Percentiles rank a stretch among this genome's conserved stretches.
Evolutionary conservation across 2,329 filamentous ascomycete species (phyloP).

Genomic region (Curvularia sp.): DNA sequence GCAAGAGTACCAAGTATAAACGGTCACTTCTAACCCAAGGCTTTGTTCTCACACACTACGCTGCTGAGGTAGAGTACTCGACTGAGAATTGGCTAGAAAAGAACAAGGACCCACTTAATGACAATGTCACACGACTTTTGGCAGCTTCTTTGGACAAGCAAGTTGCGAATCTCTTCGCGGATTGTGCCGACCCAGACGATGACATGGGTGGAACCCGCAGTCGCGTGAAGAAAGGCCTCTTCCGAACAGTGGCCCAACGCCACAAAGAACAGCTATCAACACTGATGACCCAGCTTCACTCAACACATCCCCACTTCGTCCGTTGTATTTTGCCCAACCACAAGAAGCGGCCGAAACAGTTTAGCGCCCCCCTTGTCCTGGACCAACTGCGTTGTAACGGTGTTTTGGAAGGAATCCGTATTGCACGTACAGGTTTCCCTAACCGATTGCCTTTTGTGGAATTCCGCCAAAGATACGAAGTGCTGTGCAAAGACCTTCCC

Average conservation of each 20-base stretch:
- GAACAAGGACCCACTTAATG: slow-evolving; percentile 98
- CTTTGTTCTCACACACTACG: slow-evolving; percentile 96
- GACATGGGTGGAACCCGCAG: slow-evolving; percentile 71
- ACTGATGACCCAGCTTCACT: slow-evolving; percentile 91
- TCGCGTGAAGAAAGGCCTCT: slow-evolving; percentile 94
- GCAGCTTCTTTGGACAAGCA: slow-evolving; percentile 83
- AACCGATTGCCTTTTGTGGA: slow-evolving; percentile 92
- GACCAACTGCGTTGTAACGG: slow-evolving; percentile 98
- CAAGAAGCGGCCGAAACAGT: slow-evolving; percentile 93
- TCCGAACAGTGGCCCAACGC: slow-evolving; percentile 93
- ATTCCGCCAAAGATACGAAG: slow-evolving; percentile 94
- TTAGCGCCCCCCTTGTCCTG: slow-evolving; percentile 88
- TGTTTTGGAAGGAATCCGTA: slow-evolving; percentile 97
- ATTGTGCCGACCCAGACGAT: slow-evolving; percentile 85
- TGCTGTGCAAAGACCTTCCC: slow-evolving; percentile 84
- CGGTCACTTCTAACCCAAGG: slow-evolving; percentile 86
- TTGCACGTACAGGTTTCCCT: slow-evolving; percentile 94
- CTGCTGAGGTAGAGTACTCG: slow-evolving; percentile 95
- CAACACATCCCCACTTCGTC: slow-evolving; percentile 97
- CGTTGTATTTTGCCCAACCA: slow-evolving; percentile 98
- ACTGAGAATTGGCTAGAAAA: slow-evolving; percentile 97
- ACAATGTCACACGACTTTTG: slow-evolving; percentile 91
- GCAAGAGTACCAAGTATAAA: slow-evolving; percentile 92
- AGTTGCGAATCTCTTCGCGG: slow-evolving; percentile 81
- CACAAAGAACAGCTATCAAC: slow-evolving; percentile 99